phyloP scores from a whole-genome alignment of 768 basidiomycete species.

The Mycena alexandri region DNA sequence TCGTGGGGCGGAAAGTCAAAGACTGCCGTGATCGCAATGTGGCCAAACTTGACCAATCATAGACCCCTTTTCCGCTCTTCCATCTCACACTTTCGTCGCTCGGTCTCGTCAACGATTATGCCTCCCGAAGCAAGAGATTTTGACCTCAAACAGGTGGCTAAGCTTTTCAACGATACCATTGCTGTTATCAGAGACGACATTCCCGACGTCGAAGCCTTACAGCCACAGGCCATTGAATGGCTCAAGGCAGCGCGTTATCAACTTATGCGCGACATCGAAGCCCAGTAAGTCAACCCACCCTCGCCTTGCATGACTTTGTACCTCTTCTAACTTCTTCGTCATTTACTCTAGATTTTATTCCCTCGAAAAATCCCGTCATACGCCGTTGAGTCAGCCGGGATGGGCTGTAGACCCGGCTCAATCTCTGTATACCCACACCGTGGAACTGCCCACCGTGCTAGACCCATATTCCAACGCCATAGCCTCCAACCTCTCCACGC shows the following conservation, averaged over 20 bases:
- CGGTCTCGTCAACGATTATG: too few species aligned
- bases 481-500: neutral
- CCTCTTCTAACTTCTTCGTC: neutral
- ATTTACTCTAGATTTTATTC: neutral
- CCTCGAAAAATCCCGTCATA: neutral
- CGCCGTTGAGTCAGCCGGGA: neutral
- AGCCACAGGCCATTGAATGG: slow-evolving; percentile 2
- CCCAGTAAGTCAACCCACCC: too few species aligned
- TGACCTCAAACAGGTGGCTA: neutral
- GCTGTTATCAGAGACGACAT: neutral
- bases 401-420: neutral
- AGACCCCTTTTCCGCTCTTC: too few species aligned
- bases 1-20: too few species aligned
- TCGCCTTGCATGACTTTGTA: too few species aligned
- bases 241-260: neutral
- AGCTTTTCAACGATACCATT: neutral
- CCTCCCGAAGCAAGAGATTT: too few species aligned
- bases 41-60: too few species aligned
- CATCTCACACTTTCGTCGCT: too few species aligned
- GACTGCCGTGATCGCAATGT: too few species aligned
- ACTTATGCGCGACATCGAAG: neutral
- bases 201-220: neutral
- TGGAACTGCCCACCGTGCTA: neutral
- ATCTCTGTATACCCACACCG: neutral
- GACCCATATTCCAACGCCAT: neutral